Evolutionary conservation across 495 filamentous ascomycete species (phyloP).

Genomic region (Amniculicola lignicola): DNA sequence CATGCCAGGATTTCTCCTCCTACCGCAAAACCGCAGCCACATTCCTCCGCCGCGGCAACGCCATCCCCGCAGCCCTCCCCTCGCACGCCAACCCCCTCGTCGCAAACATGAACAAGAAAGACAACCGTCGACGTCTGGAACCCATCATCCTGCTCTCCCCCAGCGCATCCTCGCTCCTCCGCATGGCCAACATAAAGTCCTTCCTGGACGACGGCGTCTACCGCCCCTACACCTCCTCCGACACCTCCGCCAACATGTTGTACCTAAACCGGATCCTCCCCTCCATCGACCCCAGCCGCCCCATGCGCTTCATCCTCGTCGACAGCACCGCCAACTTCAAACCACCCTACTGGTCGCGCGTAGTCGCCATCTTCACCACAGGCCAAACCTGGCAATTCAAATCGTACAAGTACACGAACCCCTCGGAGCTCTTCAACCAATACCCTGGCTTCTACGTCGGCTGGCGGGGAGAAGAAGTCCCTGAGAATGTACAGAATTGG

Average conservation of each 20-base stretch:
- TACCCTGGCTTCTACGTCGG: constrained; percentile 85
- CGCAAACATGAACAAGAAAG: constrained; percentile 45
- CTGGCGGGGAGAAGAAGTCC: constrained; percentile 80
- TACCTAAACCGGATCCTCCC: constrained; percentile 78
- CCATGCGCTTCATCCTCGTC: constrained; percentile 90
- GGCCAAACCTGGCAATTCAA: constrained; percentile 99
- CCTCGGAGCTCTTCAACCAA: constrained; percentile 83
- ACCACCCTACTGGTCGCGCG: constrained; percentile 94
- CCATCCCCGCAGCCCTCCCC: constrained; percentile 26
- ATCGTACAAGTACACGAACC: constrained; percentile 91
- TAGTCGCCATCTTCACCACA: constrained; percentile 97
- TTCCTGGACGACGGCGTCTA: constrained; percentile 88
- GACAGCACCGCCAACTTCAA: constrained; percentile 92
- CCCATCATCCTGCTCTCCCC: constrained; percentile 98
- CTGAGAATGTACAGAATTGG: constrained; percentile 73
- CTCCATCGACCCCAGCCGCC: constrained; percentile 59
- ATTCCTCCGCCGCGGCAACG: constrained; percentile 62
- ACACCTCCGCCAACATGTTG: constrained; percentile 69
- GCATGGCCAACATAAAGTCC: constrained; percentile 92
- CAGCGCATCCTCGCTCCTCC: constrained; percentile 95
- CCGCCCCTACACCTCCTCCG: constrained; percentile 68
- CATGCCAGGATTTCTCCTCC: constrained; percentile 81
- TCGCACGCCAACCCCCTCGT: constrained; percentile 36
- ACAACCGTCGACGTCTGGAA: constrained; percentile 64
- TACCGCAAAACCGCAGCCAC: constrained; percentile 80